Percentiles rank a stretch among this genome's conserved stretches.
Conservation (phyloP, 2,329 filamentous ascomycete species). For the Juglanconis sp. region DNA sequence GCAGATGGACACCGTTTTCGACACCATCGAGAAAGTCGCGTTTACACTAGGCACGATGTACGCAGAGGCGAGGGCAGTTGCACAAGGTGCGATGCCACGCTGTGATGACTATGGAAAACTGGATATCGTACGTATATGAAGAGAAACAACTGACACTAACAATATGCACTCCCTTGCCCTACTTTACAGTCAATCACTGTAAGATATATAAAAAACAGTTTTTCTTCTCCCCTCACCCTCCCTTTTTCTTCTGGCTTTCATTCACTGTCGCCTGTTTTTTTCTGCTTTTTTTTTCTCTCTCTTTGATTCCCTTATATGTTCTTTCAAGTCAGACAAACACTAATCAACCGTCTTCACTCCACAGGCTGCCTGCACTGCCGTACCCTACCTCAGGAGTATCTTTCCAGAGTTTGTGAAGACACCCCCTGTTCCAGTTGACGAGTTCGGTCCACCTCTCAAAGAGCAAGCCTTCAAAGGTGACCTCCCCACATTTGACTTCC, state of each 20-base stretch:
- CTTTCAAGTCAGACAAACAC: background rate
- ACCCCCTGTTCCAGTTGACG: background rate
- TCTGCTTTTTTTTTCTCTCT: background rate
- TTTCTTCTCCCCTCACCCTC: background rate
- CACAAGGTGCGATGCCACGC: background rate
- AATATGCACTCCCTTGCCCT: background rate
- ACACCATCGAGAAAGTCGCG: background rate
- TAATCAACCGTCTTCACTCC: background rate
- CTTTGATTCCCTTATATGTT: background rate
- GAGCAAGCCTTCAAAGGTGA: background rate
- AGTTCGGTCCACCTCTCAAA: background rate
- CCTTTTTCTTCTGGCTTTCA: background rate
- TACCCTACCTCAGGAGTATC: conserved; percentile 1
- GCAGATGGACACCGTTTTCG: background rate
- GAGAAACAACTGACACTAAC: background rate
- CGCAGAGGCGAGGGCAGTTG: background rate
- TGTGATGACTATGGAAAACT: background rate
- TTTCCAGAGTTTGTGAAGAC: conserved; percentile 4
- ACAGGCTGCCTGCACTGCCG: background rate
- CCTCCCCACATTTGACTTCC: background rate
- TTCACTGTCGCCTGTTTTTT: background rate
- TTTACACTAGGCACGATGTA: background rate
- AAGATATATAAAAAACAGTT: background rate
- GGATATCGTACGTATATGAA: background rate
- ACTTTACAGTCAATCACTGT: background rate